phyloP scores from a whole-genome alignment of 345 rosid species.

The Dipteronia dyeriana region DNA sequence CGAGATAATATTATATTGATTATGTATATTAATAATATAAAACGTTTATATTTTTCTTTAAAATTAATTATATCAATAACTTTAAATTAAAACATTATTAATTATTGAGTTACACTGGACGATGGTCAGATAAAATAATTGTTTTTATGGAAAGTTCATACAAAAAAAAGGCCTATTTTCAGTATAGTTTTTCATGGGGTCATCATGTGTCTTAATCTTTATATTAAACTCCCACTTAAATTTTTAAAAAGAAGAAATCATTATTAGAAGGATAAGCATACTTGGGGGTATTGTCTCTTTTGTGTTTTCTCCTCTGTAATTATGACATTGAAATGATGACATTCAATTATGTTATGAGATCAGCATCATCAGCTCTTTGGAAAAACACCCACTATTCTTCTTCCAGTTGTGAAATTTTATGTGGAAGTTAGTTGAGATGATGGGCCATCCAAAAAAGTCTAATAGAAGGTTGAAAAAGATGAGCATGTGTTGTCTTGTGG shows the following conservation, averaged over 20 bases:
- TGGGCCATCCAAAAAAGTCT: neutral
- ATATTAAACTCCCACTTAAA: neutral
- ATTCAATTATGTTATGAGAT: neutral
- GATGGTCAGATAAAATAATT: too few relatives aligned
- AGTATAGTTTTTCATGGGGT: too few relatives aligned
- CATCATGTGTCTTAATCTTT: neutral
- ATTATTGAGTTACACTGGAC: too few relatives aligned
- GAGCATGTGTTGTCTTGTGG: slow-evolving; percentile 1
- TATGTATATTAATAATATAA: neutral
- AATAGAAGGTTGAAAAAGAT: slow-evolving; percentile 5
- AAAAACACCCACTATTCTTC: neutral
- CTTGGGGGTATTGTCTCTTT: neutral
- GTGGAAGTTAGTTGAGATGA: slow-evolving; percentile 39
- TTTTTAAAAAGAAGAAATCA: neutral
- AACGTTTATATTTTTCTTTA: neutral
- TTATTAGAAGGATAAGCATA: neutral
- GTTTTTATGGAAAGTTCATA: too few relatives aligned
- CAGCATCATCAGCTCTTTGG: slow-evolving; percentile 11
- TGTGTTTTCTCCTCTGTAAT: slow-evolving; percentile 25
- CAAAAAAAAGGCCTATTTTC: too few relatives aligned
- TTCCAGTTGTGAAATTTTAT: slow-evolving; percentile 23
- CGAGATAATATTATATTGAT: neutral
- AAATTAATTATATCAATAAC: too few relatives aligned
- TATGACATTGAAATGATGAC: slow-evolving; percentile 35
- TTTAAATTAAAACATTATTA: too few relatives aligned